These are phyloP conservation scores for Penicillium sp. DNA, from an alignment of 2,329 filamentous ascomycete species.

Conservation along the genomic window DNA sequence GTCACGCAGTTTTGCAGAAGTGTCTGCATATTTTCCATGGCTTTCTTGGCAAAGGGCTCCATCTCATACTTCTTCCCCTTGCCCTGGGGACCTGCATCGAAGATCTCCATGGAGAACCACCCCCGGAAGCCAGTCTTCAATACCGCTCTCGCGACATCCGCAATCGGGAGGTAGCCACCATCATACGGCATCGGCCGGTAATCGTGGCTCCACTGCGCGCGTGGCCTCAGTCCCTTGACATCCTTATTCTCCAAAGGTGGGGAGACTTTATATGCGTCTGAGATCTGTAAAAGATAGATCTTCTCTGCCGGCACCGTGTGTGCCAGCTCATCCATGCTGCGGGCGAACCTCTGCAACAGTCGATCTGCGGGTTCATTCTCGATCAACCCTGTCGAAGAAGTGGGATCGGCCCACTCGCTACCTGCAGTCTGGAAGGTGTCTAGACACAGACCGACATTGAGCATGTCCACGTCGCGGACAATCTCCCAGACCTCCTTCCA, in stretches of 20 bases:
- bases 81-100: slow-evolving; percentile 55
- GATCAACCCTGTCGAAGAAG: slow-evolving; percentile 54
- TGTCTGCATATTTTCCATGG: slow-evolving; percentile 45
- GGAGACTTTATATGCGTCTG: slow-evolving; percentile 62
- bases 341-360: slow-evolving; percentile 47
- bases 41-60: slow-evolving; percentile 46
- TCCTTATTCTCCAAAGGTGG: slow-evolving; percentile 51
- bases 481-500: slow-evolving; percentile 69
- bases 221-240: slow-evolving; percentile 51
- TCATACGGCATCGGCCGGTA: slow-evolving; percentile 64
- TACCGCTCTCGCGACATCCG: slow-evolving; percentile 59
- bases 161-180: slow-evolving; percentile 64
- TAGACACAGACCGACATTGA: slow-evolving; percentile 67
- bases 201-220: slow-evolving; percentile 65
- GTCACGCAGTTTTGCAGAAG: slow-evolving; percentile 38
- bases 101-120: slow-evolving; percentile 66
- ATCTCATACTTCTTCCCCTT: slow-evolving; percentile 48
- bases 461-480: slow-evolving; percentile 54
- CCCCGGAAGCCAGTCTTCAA: slow-evolving; percentile 60
- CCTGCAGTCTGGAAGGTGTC: slow-evolving; percentile 73
- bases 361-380: slow-evolving; percentile 44
- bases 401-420: slow-evolving; percentile 67
- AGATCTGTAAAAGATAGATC: slow-evolving; percentile 69
- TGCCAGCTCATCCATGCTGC: slow-evolving; percentile 53
- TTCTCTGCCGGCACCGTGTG: slow-evolving; percentile 58